These are phyloP conservation scores for Alternaria brassicicola DNA, from an alignment of 2,329 filamentous ascomycete genomes.

Conservation along the genomic window DNA sequence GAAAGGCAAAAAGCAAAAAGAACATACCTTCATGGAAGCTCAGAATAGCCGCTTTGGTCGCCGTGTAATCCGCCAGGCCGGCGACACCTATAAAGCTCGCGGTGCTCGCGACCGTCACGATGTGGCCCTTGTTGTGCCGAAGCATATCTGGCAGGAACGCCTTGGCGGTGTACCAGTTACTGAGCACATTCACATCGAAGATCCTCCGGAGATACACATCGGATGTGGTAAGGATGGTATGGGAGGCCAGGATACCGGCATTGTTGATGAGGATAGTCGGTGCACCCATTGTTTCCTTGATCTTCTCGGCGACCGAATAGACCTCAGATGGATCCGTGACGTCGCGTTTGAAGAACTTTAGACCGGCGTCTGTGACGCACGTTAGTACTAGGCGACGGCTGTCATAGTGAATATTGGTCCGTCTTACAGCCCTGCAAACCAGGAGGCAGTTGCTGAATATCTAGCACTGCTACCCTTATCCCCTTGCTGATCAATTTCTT, in stretches of 20 bases:
- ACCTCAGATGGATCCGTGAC: slow-evolving; percentile 40
- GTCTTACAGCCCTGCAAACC: slow-evolving; percentile 36
- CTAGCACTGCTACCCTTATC: slow-evolving; percentile 43
- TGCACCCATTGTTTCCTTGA: slow-evolving; percentile 30
- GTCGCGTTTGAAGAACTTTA: slow-evolving; percentile 44
- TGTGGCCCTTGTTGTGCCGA: slow-evolving; percentile 54
- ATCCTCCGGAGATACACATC: slow-evolving; percentile 42
- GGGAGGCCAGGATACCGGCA: slow-evolving; percentile 39
- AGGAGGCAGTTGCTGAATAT: slow-evolving; percentile 39
- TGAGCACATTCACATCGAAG: slow-evolving; percentile 47
- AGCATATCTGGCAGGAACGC: slow-evolving; percentile 49
- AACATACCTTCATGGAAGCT: slow-evolving; percentile 60
- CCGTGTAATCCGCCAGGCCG: slow-evolving; percentile 60
- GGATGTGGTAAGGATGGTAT: slow-evolving; percentile 42
- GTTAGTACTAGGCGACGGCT: neutral
- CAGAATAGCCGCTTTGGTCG: slow-evolving; percentile 59
- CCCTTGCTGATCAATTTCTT: slow-evolving; percentile 34
- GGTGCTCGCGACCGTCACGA: slow-evolving; percentile 62
- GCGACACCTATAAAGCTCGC: slow-evolving; percentile 57
- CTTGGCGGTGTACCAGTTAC: slow-evolving; percentile 43
- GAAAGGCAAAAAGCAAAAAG: slow-evolving; percentile 54
- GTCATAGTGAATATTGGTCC: neutral
- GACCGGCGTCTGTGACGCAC: slow-evolving; percentile 29
- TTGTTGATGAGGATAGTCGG: slow-evolving; percentile 48
- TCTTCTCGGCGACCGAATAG: slow-evolving; percentile 28